These are phyloP conservation scores for Pythium phragmitis DNA, from an alignment of 352 stramenopile species.

Conservation along the genomic window DNA sequence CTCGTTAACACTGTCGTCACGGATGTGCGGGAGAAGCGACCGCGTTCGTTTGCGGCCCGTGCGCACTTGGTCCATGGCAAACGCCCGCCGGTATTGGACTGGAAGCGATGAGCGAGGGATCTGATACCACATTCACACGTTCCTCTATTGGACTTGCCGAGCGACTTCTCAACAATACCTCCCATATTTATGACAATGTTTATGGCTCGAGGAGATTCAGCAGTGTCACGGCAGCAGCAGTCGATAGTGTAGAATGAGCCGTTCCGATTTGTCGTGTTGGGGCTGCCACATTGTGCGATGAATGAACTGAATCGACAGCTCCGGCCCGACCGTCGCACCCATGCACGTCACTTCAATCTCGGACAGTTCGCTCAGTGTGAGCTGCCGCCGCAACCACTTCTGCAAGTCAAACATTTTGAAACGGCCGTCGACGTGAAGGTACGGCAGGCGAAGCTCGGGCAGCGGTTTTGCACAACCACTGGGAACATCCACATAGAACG, in stretches of 20 bases:
- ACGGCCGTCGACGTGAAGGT: conserved; percentile 58
- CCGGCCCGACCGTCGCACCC: conserved; percentile 51
- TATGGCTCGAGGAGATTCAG: too few relatives aligned
- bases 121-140: not conserved
- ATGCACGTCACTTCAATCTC: conserved; percentile 62
- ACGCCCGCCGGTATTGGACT: not conserved
- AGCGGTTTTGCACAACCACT: conserved; percentile 19
- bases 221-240: conserved; percentile 23
- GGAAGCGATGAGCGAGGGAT: conserved; percentile 5
- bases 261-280: conserved; percentile 38
- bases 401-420: conserved; percentile 72
- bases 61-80: not conserved
- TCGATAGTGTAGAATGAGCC: conserved; percentile 57
- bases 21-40: conserved; percentile 7
- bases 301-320: conserved; percentile 68
- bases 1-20: conserved; percentile 20
- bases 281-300: conserved; percentile 65
- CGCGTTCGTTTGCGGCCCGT: not conserved
- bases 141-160: conserved; percentile 14
- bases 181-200: not conserved
- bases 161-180: conserved; percentile 10
- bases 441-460: conserved; percentile 39
- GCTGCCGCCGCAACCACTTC: conserved; percentile 41
- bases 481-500: not conserved
- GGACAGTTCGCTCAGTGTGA: conserved; percentile 31